A percentile compares a stretch with the other conserved stretches of the same genome.
Conservation (phyloP, 345 rosid genomes). For the Cardamine resedifolia region DNA sequence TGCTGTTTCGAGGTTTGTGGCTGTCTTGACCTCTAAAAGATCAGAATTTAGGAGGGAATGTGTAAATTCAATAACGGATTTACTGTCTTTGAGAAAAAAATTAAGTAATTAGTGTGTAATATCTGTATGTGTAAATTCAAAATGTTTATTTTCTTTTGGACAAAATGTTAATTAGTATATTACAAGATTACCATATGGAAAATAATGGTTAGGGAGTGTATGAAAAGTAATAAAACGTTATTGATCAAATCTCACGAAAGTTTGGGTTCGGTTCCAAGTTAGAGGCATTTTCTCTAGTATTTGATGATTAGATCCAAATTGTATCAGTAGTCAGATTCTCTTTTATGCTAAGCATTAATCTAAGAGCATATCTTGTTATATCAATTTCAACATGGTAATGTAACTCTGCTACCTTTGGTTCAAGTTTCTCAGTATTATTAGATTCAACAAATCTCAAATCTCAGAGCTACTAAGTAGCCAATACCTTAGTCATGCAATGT, state of each 20-base stretch:
- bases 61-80: slow-evolving; percentile 25
- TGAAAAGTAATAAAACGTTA: no score
- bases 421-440: neutral
- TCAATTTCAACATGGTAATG: neutral
- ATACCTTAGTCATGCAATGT: neutral
- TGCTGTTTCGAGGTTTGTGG: slow-evolving; percentile 76
- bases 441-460: neutral
- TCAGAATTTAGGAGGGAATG: slow-evolving; percentile 2
- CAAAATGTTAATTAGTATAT: no score
- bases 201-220: no score
- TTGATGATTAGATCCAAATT: neutral
- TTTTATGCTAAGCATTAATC: no score
- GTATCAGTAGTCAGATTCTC: neutral
- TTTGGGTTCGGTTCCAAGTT: no score
- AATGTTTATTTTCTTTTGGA: no score
- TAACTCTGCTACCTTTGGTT: neutral
- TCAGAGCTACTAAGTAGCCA: neutral
- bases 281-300: no score
- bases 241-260: no score
- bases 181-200: no score
- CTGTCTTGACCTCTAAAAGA: slow-evolving; percentile 33
- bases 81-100: no score
- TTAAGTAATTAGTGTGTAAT: neutral
- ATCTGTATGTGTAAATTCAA: neutral
- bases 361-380: neutral